Conservation (phyloP, 106 monocot genomes). For the Phalaenopsis aphrodite region DNA sequence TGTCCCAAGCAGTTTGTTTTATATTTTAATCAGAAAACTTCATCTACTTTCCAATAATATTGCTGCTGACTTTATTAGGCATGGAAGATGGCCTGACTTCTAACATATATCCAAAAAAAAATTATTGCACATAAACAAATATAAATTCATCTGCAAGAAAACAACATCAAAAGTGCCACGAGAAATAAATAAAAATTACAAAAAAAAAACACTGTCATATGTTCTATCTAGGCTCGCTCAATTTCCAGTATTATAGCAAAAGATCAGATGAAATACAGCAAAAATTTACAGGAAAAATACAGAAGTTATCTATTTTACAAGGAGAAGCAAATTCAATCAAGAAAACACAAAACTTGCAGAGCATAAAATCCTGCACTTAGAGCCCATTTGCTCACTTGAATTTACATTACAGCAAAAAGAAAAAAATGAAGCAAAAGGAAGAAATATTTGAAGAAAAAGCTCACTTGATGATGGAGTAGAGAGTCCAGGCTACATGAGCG, state of each 20-base stretch:
- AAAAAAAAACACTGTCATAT: too few species aligned
- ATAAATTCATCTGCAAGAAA: background rate
- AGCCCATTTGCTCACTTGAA: too few species aligned
- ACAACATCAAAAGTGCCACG: background rate
- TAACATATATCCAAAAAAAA: background rate
- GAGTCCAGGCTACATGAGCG: conserved; percentile 75
- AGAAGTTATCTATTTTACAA: too few species aligned
- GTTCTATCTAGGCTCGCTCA: too few species aligned
- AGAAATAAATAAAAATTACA: background rate
- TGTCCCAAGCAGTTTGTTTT: background rate
- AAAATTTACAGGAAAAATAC: too few species aligned
- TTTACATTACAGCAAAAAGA: background rate
- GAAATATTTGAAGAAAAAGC: background rate
- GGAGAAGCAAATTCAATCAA: too few species aligned
- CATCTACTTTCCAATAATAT: background rate
- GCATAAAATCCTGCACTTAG: too few species aligned
- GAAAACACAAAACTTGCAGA: too few species aligned
- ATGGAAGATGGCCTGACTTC: background rate
- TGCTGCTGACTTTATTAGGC: background rate
- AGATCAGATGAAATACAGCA: too few species aligned
- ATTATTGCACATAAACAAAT: background rate
- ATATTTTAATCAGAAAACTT: background rate
- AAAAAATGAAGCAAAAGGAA: background rate
- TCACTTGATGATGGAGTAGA: conserved; percentile 65
- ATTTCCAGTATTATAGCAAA: too few species aligned